Evolutionary conservation across 345 rosid genomes (phyloP).

Genomic region (Corchorus capsularis): DNA sequence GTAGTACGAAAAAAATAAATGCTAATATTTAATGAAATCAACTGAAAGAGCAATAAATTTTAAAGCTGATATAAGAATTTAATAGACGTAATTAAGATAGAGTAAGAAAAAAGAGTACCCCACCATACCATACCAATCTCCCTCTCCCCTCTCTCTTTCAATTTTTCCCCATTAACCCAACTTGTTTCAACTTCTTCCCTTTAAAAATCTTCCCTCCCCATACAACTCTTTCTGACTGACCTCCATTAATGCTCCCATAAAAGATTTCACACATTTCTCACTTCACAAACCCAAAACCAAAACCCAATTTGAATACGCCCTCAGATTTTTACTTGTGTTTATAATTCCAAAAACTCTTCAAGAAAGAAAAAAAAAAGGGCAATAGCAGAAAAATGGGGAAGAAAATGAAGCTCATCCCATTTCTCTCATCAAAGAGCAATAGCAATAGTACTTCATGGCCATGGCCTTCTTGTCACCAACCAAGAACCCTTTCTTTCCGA

Average conservation of each 20-base stretch:
- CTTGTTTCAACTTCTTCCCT: constrained; percentile 9
- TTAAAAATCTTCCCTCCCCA: constrained; percentile 36
- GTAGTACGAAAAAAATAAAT: too few species aligned
- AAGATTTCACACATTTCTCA: constrained; percentile 1
- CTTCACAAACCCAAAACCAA: not conserved
- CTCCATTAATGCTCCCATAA: constrained; percentile 29
- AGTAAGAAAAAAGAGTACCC: not conserved
- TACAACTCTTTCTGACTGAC: constrained; percentile 17
- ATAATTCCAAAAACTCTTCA: not conserved
- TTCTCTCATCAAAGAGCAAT: constrained; percentile 43
- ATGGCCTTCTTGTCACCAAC: constrained; percentile 82
- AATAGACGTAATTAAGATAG: not conserved
- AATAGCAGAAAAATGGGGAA: constrained; percentile 22
- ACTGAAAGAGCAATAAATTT: not conserved
- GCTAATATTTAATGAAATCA: not conserved
- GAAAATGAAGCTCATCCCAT: constrained; percentile 63
- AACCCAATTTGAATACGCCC: constrained; percentile 16
- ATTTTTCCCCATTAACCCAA: not conserved
- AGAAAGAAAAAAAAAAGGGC: not conserved
- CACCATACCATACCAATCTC: not conserved
- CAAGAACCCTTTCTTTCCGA: constrained; percentile 77
- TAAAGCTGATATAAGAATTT: not conserved
- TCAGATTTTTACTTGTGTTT: constrained; percentile 11
- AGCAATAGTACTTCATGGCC: constrained; percentile 54
- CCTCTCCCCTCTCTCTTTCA: not conserved